These are phyloP conservation scores for Fonsecaea erecta DNA, from an alignment of 2,329 filamentous ascomycete species.

Conservation along the genomic window DNA sequence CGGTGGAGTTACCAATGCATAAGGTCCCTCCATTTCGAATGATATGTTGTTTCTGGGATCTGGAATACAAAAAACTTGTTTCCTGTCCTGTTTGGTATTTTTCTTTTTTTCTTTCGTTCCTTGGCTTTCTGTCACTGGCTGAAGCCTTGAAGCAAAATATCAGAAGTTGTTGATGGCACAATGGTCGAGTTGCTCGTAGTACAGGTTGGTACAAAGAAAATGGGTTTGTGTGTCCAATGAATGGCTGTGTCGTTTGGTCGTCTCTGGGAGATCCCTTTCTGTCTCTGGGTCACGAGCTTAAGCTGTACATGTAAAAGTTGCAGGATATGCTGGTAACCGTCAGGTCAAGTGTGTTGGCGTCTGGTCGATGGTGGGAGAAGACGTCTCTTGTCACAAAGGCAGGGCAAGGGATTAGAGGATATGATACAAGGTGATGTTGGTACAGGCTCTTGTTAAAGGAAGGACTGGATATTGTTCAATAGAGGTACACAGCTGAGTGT, in stretches of 20 bases:
- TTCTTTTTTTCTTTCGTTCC: slow-evolving; percentile 11
- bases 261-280: slow-evolving; percentile 20
- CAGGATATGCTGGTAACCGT: slow-evolving; percentile 33
- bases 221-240: slow-evolving; percentile 29
- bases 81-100: too few species aligned
- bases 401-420: slow-evolving; percentile 24
- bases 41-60: slow-evolving; percentile 8
- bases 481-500: slow-evolving; percentile 26
- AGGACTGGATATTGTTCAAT: slow-evolving; percentile 39
- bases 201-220: slow-evolving; percentile 33
- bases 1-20: slow-evolving; percentile 37
- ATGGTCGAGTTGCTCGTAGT: slow-evolving; percentile 22
- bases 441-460: slow-evolving; percentile 36
- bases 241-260: slow-evolving; percentile 20
- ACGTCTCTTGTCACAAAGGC: slow-evolving; percentile 17
- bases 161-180: slow-evolving; percentile 5
- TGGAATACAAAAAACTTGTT: background rate
- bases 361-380: background rate
- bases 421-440: slow-evolving; percentile 34
- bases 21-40: slow-evolving; percentile 32
- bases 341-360: slow-evolving; percentile 13
- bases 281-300: slow-evolving; percentile 14
- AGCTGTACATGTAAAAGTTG: slow-evolving; percentile 32
- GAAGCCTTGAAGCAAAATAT: slow-evolving; percentile 7
- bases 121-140: slow-evolving; percentile 16